phyloP scores from a whole-genome alignment of 2,329 filamentous ascomycete genomes.

The Arthrinium puccinioides region DNA sequence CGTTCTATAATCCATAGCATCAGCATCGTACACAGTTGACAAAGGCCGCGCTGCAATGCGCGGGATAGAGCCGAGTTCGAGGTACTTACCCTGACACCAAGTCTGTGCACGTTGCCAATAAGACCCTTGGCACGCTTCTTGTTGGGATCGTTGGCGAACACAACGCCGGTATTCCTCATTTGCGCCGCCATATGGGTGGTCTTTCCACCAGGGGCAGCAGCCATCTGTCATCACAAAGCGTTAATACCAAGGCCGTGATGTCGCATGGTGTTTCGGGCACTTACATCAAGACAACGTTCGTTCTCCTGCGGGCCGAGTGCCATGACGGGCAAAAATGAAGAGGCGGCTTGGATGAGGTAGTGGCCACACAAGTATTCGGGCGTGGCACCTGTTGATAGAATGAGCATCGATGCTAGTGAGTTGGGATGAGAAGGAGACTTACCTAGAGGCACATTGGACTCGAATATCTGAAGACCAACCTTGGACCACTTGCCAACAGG shows the following conservation, averaged over 20 bases:
- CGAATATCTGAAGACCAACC: conserved; percentile 93
- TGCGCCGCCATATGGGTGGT: conserved; percentile 93
- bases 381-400: conserved; percentile 77
- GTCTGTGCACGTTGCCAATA: conserved; percentile 92
- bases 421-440: neutral
- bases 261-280: too few species aligned
- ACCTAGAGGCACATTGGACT: conserved; percentile 56
- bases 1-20: too few species aligned
- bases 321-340: conserved; percentile 96
- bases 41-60: too few species aligned
- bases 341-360: conserved; percentile 95
- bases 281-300: conserved; percentile 1
- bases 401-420: neutral
- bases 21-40: too few species aligned
- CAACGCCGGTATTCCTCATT: conserved; percentile 94
- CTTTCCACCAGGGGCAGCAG: conserved; percentile 78
- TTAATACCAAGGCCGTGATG: too few species aligned
- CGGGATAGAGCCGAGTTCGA: too few species aligned
- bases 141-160: conserved; percentile 95
- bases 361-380: conserved; percentile 96
- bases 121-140: conserved; percentile 91
- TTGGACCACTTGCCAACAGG: conserved; percentile 99
- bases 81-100: neutral
- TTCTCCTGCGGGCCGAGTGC: conserved; percentile 36
- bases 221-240: too few species aligned